Conservation (phyloP, 805 yeast genomes). For the Metschnikowia orientalis region DNA sequence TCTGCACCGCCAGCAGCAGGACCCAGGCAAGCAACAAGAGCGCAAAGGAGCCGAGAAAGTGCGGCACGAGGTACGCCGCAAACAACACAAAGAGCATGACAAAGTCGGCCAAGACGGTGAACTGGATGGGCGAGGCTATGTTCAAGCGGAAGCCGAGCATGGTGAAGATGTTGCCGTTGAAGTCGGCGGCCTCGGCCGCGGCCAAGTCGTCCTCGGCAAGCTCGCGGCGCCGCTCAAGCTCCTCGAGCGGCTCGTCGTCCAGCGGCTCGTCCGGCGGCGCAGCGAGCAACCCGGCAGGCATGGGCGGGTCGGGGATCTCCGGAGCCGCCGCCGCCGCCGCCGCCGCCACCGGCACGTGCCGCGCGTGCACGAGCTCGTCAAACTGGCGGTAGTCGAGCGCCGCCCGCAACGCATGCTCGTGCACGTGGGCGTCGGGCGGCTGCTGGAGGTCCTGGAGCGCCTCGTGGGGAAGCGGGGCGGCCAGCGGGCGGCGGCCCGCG, state of each 20-base stretch:
- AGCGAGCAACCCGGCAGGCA: no score
- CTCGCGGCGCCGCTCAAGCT: conserved; percentile 13
- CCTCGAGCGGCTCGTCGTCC: conserved; percentile 16
- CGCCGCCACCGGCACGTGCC: no score
- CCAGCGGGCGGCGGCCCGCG: neutral
- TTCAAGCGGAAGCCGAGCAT: conserved; percentile 34
- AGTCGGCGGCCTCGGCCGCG: conserved; percentile 15
- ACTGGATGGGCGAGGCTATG: conserved; percentile 32
- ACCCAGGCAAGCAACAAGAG: no score
- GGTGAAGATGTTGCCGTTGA: conserved; percentile 28
- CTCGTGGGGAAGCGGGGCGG: conserved; percentile 1
- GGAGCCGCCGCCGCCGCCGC: no score
- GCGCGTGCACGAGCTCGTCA: conserved; percentile 4
- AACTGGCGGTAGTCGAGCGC: conserved; percentile 14
- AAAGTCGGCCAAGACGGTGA: conserved; percentile 30
- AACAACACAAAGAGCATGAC: conserved; percentile 36
- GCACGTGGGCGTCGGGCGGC: conserved; percentile 8
- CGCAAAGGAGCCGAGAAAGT: conserved; percentile 36
- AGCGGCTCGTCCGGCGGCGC: neutral
- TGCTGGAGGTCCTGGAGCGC: conserved; percentile 17
- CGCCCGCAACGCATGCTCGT: conserved; percentile 10
- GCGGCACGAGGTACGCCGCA: conserved; percentile 45
- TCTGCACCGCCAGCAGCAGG: no score
- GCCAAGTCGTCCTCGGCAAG: conserved; percentile 15
- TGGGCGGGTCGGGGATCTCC: no score